Evolutionary conservation across 2,329 filamentous ascomycete genomes (phyloP), one percentile per base, ranked within the genome.

Genomic region (Epichloe aotearoae): DNA sequence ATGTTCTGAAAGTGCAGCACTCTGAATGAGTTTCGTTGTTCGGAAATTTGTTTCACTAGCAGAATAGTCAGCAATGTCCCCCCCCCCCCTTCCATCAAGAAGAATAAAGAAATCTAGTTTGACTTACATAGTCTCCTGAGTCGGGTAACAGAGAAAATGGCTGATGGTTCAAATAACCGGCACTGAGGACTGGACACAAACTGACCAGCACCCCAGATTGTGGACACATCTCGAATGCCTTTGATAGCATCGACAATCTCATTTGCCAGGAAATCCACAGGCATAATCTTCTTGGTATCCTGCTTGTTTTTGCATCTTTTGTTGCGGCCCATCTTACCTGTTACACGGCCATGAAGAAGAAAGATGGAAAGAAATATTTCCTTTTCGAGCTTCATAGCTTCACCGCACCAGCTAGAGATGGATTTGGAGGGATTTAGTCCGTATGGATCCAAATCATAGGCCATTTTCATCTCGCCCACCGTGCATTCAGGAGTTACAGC

Each of bases 1-100:
- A 56, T 59, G 20, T 58, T 60, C 5, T 64, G 53, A 2, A 69
- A 57, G 15, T 67, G 57, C 1, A 69, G 50, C 0, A 66, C 57
- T 10, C 50, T 55, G 2, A 60, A 57, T 0, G 48, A 44, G 1
- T 53, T 45, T 4, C 52, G 47, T 12, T 61, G 56, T 0, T 47
- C 26, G 5, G 53, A 41, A 4, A 68, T 55, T 1, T 57, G 41
- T 0, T 30, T 41, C 10, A 67, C 66, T 68, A 46, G 26, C 14
- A 37, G 5, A 40, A 26, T 8, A 6, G 38, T 42, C 30, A 26
- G 47, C 6, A 37, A 36, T 33, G 7, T 5, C 19, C 23, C 12
- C 46, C 26, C 10, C 23, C 5, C 23, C 23, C 23, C n/a, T n/a
- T n/a, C 17, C 26, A 44, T 15, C 3, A 8, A 44, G 42, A 44